Base-by-base conservation (phyloP, 202 grass and related monocot genomes). In the Schoenoplectus triqueter region DNA sequence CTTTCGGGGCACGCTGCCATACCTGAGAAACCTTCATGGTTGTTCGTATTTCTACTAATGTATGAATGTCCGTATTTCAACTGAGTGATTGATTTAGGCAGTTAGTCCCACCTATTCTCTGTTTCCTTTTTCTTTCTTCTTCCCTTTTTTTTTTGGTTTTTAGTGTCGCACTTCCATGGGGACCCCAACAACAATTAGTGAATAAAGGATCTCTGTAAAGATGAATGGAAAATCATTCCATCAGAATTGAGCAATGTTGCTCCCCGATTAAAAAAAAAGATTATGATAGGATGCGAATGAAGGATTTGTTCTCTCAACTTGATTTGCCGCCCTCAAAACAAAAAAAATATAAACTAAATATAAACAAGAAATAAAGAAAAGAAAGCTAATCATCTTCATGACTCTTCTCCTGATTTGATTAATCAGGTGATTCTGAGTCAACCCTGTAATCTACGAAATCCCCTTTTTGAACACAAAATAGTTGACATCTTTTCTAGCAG, bases 1-100 rank as follows among this genome's bases (percentile, higher is more conserved):
- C 91, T 83, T 92, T 89, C 50, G 69, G 86, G 66, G 64, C 31
- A 7, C 71, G 66, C 67, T 89, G 84, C 57, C 90, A 83, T 9
- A 50, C 73, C 15, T 78, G 15, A 65, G 68, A 42, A 19, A 84
- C 82, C 88, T 86, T 84, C 88, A 92, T 89, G 39, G 2, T 50
- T 80, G 47, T 69, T 22, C 6, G 20, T 45, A 56, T 51, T 54
- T 82, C 8, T 14, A 42, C 31, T 61, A 14, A 42, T 60, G 13
- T 18, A 15, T 41, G 3, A 15, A 61, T 61, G 55, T 18, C n/a
- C 3, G 59, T 62, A 62, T 19, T n/a, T 62, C 59, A 62, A 21
- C 13, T n/a, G 22, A 77, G 18, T 42, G 22, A 59, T 42, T 10
- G 39, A 79, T 13, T 60, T 78, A 60, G 31, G 31, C 22, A n/a